A percentile compares a stretch with the other conserved stretches of the same genome.
Evolutionary conservation across 495 filamentous ascomycete genomes (phyloP).

Genomic region (Melanomma pulvis-pyrius): DNA sequence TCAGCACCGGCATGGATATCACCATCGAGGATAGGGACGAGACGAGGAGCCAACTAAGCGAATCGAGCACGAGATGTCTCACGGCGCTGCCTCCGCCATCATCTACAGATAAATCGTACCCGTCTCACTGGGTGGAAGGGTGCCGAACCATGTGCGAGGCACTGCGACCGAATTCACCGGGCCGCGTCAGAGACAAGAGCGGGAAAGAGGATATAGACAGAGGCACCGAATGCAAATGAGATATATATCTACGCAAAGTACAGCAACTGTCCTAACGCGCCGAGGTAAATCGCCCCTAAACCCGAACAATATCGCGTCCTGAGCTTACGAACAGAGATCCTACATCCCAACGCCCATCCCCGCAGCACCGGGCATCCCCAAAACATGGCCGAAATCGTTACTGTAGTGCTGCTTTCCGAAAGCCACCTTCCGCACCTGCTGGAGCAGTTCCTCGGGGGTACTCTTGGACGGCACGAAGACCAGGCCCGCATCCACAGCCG

Average conservation of each 20-base stretch:
- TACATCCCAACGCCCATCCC: neutral
- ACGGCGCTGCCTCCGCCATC: constrained; percentile 10
- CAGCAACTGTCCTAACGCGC: neutral
- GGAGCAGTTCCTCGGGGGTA: constrained; percentile 29
- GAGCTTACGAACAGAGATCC: neutral
- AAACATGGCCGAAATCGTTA: constrained; percentile 6
- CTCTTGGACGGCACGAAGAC: constrained; percentile 35
- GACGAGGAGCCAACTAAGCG: neutral
- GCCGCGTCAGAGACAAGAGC: neutral
- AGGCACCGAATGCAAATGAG: neutral
- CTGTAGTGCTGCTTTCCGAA: constrained; percentile 31
- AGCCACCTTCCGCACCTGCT: constrained; percentile 30
- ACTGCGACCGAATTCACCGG: neutral
- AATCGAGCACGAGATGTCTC: constrained; percentile 6
- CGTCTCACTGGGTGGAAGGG: neutral
- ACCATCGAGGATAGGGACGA: constrained; percentile 22
- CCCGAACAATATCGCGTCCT: too few species aligned
- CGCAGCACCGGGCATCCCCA: neutral
- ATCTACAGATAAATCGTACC: neutral
- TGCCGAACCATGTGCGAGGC: constrained; percentile 8
- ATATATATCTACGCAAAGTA: neutral
- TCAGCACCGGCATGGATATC: constrained; percentile 11
- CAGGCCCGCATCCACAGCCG: constrained; percentile 24
- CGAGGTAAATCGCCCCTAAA: neutral
- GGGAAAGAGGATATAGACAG: neutral